Evolutionary conservation across 1,139 yeast genomes (phyloP), one percentile per base, ranked within the genome.

Genomic region (Scheffersomyces quercinus): DNA sequence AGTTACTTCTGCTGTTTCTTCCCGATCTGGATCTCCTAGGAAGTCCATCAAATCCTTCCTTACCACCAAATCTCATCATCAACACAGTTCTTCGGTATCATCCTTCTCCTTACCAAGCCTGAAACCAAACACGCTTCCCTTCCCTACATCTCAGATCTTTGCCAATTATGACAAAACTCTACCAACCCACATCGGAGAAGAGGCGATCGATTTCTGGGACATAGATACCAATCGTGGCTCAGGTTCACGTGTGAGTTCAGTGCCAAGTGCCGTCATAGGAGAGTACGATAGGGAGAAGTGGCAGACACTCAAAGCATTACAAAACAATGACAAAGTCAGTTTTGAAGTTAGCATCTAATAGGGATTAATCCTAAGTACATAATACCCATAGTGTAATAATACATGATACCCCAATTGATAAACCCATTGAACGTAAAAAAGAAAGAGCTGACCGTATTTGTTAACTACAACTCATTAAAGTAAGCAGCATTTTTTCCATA

Each of bases 211-310:
- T 37, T 50, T 54, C 38, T 75, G 68, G 79, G 77, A 66, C 53
- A 49, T 60, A 30, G 70, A 56, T 40, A 70, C 78, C 0, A 70
- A 71, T 12, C 65, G 60, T 20, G 60, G 67, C 45, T 68, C 76
- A 8, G 66, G 61, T 37, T 75, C 81, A 3, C 60, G 77, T 29
- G 65, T 68, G 12, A 77, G 79, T 48, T 73, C 81, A 1, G 68
- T 78, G 35, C 87, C 86, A 0, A 73, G 83, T 45, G 82, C 76
- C 10, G 82, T 79, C 2, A 73, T 82, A 42, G 86, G 87, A 0
- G 81, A 81, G 54, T 82, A 82, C 54, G 88, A 82, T 54, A 65
- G 75, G 51, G 88, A 82, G 57, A 82, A 82, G 57, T 82, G 87
- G 87, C 64, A 75, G 44, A 77, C 80, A 0, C 64, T 81, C 47